A percentile compares a stretch with the other conserved stretches of the same genome.
These are phyloP conservation scores for Puccinia polysora DNA, from an alignment of 1,284 basidiomycete genomes.

Conservation along the genomic window DNA sequence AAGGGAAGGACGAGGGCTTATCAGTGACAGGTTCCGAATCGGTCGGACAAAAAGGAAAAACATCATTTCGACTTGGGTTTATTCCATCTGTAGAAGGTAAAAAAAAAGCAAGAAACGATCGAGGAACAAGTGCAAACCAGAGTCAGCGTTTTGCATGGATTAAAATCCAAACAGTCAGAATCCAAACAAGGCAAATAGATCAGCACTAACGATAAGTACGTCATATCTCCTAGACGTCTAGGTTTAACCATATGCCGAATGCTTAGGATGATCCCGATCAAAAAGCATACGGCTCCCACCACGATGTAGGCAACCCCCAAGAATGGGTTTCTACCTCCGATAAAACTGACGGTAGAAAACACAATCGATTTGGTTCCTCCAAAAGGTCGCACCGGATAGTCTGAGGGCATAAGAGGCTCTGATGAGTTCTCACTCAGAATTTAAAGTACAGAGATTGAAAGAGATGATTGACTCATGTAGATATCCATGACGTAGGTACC, in stretches of 20 bases:
- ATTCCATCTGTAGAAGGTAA: no score
- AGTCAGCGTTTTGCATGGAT: no score
- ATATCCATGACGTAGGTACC: constrained; percentile 75
- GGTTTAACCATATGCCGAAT: constrained; percentile 87
- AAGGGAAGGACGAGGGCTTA: no score
- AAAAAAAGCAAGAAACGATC: no score
- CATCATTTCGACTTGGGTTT: no score
- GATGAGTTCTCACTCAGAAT: neutral
- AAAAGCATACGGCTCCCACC: constrained; percentile 76
- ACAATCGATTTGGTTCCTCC: constrained; percentile 94
- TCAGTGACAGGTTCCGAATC: no score
- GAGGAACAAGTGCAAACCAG: no score
- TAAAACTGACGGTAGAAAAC: constrained; percentile 94
- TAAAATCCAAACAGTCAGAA: no score
- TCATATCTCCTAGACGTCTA: constrained; percentile 62
- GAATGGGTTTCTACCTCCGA: constrained; percentile 96
- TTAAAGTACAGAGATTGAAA: constrained; percentile 2
- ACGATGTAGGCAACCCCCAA: constrained; percentile 95
- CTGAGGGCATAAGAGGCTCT: constrained; percentile 56
- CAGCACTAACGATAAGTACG: constrained; percentile 46
- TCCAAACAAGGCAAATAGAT: no score
- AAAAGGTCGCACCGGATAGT: constrained; percentile 88
- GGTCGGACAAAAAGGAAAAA: no score
- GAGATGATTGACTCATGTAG: constrained; percentile 65
- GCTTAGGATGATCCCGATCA: constrained; percentile 82